Conservation (phyloP, 805 yeast genomes). For the Candida orba region DNA sequence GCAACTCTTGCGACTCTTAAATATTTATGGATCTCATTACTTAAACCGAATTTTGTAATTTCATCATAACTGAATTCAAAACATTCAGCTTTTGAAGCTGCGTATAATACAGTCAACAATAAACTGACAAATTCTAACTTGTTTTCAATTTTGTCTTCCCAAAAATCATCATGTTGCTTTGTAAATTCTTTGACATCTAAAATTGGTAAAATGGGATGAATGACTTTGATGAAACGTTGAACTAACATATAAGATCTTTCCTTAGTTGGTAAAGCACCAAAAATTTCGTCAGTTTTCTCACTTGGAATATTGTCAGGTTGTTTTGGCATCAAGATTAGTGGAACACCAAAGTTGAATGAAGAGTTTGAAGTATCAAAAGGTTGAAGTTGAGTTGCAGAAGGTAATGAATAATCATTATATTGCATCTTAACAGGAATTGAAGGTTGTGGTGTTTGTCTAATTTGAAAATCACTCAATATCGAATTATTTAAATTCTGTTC, state of each 20-base stretch:
- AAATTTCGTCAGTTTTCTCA: constrained; percentile 27
- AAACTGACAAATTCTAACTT: constrained; percentile 41
- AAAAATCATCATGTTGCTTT: constrained; percentile 40
- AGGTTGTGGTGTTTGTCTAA: constrained; percentile 18
- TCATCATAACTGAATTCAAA: constrained; percentile 45
- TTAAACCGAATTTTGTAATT: constrained; percentile 23
- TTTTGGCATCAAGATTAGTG: constrained; percentile 21
- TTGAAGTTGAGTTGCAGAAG: constrained; percentile 8
- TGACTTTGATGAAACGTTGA: constrained; percentile 42
- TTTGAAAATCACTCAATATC: constrained; percentile 16
- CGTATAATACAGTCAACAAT: constrained; percentile 48
- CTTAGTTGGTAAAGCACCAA: constrained; percentile 38
- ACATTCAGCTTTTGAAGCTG: constrained; percentile 52
- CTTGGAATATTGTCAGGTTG: constrained; percentile 20
- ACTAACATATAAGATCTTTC: constrained; percentile 40
- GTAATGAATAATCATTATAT: constrained; percentile 9
- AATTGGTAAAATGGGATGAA: constrained; percentile 50
- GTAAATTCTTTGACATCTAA: constrained; percentile 39
- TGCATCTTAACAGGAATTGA: constrained; percentile 11
- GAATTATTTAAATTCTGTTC: constrained; percentile 12
- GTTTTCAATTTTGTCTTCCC: constrained; percentile 30
- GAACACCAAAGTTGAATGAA: constrained; percentile 17
- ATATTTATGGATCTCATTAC: constrained; percentile 42
- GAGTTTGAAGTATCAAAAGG: constrained; percentile 10
- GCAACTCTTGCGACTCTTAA: constrained; percentile 43